Evolutionary conservation across 768 basidiomycete genomes (phyloP).

Genomic region (Chlorophyllum brunneum): DNA sequence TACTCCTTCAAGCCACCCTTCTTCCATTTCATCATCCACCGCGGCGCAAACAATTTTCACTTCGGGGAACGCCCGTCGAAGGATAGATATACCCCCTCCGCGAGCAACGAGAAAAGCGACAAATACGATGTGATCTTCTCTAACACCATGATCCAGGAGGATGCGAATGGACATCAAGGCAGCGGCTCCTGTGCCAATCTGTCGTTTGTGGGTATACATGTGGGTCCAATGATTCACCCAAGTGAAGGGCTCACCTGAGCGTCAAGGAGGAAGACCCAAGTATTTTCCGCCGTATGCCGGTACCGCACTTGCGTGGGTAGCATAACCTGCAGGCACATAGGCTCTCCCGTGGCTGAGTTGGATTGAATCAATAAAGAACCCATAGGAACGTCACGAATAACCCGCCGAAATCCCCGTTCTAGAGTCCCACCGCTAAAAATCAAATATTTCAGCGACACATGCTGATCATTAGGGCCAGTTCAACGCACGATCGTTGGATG

Average conservation of each 20-base stretch:
- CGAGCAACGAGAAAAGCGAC: constrained; percentile 85
- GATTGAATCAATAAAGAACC: constrained; percentile 92
- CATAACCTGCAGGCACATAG: constrained; percentile 76
- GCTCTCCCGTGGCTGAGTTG: constrained; percentile 81
- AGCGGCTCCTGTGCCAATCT: constrained; percentile 93
- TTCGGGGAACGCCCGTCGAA: constrained; percentile 79
- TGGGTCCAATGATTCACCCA: not conserved
- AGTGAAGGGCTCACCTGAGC: constrained; percentile 56
- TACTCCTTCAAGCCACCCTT: constrained; percentile 65
- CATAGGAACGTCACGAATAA: constrained; percentile 80
- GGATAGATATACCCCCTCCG: constrained; percentile 72
- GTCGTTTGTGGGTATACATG: not conserved
- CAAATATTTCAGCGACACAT: no score
- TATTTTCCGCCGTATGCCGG: constrained; percentile 56
- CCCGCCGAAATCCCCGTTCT: constrained; percentile 85
- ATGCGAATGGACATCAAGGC: constrained; percentile 95
- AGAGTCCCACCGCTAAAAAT: constrained; percentile 81
- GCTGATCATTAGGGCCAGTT: no score
- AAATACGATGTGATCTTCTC: constrained; percentile 81
- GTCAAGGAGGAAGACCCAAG: constrained; percentile 87
- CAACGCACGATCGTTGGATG: constrained; percentile 78
- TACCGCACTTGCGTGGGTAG: constrained; percentile 74
- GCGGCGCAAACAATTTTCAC: constrained; percentile 85
- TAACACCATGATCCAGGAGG: constrained; percentile 88
- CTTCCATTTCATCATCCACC: constrained; percentile 73